A percentile compares a stretch with the other conserved stretches of the same genome.
These are phyloP conservation scores for Boletus sp. DNA, from an alignment of 1,284 basidiomycete species.

Conservation along the genomic window DNA sequence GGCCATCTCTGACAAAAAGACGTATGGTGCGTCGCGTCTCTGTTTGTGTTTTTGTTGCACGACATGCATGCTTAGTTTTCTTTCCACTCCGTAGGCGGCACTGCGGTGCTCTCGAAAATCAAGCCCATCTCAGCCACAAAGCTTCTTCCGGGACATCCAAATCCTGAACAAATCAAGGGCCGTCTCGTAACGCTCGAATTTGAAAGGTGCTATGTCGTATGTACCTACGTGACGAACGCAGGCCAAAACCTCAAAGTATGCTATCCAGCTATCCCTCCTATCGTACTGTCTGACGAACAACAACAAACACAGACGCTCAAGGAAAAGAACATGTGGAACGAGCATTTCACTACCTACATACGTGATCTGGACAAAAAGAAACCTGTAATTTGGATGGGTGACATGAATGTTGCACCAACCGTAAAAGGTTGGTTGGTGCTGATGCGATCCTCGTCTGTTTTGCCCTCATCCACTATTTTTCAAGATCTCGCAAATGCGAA, in stretches of 20 bases:
- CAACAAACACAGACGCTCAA: constrained; percentile 53
- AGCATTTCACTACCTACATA: constrained; percentile 70
- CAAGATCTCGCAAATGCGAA: constrained; percentile 65
- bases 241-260: constrained; percentile 73
- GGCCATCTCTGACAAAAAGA: constrained; percentile 72
- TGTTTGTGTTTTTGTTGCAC: not conserved
- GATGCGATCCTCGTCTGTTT: not conserved
- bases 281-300: constrained; percentile 1
- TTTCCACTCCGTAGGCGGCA: constrained; percentile 56
- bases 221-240: constrained; percentile 88
- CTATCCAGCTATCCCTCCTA: not conserved
- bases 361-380: constrained; percentile 71
- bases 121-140: constrained; percentile 66
- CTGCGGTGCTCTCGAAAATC: constrained; percentile 76
- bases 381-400: constrained; percentile 87
- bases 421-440: constrained; percentile 47
- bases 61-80: not conserved
- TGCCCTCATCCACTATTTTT: not conserved
- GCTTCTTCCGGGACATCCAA: constrained; percentile 69
- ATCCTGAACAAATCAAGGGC: constrained; percentile 60
- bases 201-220: constrained; percentile 65
- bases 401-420: constrained; percentile 83
- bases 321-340: constrained; percentile 73
- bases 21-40: constrained; percentile 53
- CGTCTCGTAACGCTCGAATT: constrained; percentile 83